A percentile compares a stretch with the other conserved stretches of the same genome.
These are phyloP conservation scores for Beauveria varroae DNA, from an alignment of 2,329 filamentous ascomycete genomes.

Conservation along the genomic window DNA sequence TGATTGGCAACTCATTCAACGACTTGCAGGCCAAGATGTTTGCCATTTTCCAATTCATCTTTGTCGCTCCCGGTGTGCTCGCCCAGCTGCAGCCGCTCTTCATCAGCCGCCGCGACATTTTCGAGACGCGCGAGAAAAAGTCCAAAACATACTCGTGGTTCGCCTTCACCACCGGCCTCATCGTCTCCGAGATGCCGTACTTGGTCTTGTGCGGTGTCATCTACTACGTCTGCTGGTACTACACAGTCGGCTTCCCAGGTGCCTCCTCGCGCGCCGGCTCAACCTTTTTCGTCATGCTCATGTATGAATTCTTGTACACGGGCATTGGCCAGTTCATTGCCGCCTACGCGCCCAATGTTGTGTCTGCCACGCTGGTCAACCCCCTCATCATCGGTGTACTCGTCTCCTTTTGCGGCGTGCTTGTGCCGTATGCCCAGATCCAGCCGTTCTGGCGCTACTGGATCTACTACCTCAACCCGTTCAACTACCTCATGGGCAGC, in stretches of 20 bases:
- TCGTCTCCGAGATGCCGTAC: conserved; percentile 41
- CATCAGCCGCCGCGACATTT: conserved; percentile 48
- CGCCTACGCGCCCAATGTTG: conserved; percentile 53
- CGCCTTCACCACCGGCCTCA: conserved; percentile 47
- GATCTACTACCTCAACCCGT: conserved; percentile 56
- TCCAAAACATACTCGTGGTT: conserved; percentile 55
- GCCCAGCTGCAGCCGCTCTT: conserved; percentile 54
- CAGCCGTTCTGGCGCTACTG: conserved; percentile 61
- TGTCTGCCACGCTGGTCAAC: conserved; percentile 52
- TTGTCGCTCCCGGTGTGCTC: conserved; percentile 51
- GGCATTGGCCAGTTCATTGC: conserved; percentile 57
- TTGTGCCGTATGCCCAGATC: conserved; percentile 58
- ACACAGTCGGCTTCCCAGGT: conserved; percentile 43
- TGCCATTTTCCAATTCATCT: conserved; percentile 56
- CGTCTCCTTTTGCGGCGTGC: conserved; percentile 66
- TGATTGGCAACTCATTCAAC: conserved; percentile 41
- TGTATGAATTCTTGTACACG: conserved; percentile 54
- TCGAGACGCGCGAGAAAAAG: conserved; percentile 52
- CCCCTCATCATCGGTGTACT: conserved; percentile 50
- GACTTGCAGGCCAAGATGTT: conserved; percentile 50
- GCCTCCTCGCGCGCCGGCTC: conserved; percentile 40
- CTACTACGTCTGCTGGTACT: conserved; percentile 52
- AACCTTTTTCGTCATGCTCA: conserved; percentile 46
- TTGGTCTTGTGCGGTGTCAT: conserved; percentile 35
- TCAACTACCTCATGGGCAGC: conserved; percentile 52